These are phyloP conservation scores for Penicillium fimorum DNA, from an alignment of 495 filamentous ascomycete species.

Conservation along the genomic window DNA sequence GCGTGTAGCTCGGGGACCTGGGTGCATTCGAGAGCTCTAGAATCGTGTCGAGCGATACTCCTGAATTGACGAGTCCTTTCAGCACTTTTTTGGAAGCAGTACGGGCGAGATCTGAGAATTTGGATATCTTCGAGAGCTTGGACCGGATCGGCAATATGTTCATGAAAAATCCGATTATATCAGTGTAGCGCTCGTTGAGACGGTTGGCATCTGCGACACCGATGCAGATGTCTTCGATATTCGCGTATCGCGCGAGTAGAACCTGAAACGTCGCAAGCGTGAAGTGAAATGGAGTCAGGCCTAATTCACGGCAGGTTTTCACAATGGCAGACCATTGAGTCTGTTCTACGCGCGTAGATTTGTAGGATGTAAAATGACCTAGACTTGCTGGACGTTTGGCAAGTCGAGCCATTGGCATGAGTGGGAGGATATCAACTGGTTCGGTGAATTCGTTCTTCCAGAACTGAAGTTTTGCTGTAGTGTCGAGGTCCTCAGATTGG, in stretches of 20 bases:
- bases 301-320: not conserved
- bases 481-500: not conserved
- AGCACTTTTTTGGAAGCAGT: not conserved
- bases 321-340: not conserved
- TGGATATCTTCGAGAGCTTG: no score
- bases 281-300: not conserved
- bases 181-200: not conserved
- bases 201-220: not conserved
- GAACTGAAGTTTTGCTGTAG: not conserved
- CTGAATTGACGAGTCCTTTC: not conserved
- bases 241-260: not conserved
- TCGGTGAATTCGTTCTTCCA: not conserved
- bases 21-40: not conserved
- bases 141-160: not conserved
- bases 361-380: not conserved
- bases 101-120: not conserved
- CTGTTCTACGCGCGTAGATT: not conserved
- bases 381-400: no score
- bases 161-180: not conserved
- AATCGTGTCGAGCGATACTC: not conserved
- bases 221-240: not conserved
- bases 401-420: not conserved
- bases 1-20: not conserved
- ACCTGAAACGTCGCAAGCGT: not conserved
- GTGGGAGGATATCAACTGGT: not conserved